A percentile compares a stretch with the other conserved stretches of the same genome.
Evolutionary conservation across 805 yeast genomes (phyloP).

Genomic region (Hanseniaspora jakobsenii): DNA sequence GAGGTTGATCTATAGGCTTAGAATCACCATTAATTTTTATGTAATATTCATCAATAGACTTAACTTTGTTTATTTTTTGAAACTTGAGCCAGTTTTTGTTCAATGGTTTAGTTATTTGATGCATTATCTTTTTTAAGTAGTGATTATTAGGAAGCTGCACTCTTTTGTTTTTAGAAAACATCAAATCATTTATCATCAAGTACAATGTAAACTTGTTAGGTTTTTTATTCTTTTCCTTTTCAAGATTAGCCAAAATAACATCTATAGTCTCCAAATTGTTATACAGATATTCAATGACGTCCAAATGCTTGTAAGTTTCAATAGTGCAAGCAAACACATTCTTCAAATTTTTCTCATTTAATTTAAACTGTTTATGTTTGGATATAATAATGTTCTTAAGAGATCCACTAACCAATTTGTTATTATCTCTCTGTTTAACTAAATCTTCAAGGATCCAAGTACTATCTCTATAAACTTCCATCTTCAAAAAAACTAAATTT

Average conservation of each 20-base stretch:
- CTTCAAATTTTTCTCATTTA: slow-evolving; percentile 54
- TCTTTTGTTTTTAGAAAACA: slow-evolving; percentile 63
- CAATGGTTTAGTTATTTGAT: slow-evolving; percentile 59
- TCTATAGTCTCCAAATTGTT: slow-evolving; percentile 29
- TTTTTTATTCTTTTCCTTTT: slow-evolving; percentile 40
- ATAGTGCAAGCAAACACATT: slow-evolving; percentile 76
- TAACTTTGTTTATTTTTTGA: slow-evolving; percentile 60
- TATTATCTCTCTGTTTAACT: slow-evolving; percentile 20
- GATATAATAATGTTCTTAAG: slow-evolving; percentile 42
- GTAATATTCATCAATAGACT: slow-evolving; percentile 17
- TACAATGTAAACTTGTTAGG: slow-evolving; percentile 30
- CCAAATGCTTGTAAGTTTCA: slow-evolving; percentile 62
- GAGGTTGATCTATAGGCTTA: slow-evolving; percentile 40
- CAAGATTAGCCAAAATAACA: slow-evolving; percentile 38
- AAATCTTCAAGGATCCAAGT: slow-evolving; percentile 30
- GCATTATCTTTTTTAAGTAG: slow-evolving; percentile 68
- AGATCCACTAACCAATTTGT: slow-evolving; percentile 37
- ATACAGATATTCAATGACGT: slow-evolving; percentile 50
- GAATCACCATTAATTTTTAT: slow-evolving; percentile 19
- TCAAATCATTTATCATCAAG: slow-evolving; percentile 67
- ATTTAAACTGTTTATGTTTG: slow-evolving; percentile 35
- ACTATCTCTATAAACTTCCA: slow-evolving; percentile 33
- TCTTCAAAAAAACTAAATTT: slow-evolving; percentile 8
- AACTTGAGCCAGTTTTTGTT: slow-evolving; percentile 71
- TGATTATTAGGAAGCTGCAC: slow-evolving; percentile 75